phyloP scores from a whole-genome alignment of 225 moss, liverwort and hornwort species.

The Pseudisothecium myosuroides region DNA sequence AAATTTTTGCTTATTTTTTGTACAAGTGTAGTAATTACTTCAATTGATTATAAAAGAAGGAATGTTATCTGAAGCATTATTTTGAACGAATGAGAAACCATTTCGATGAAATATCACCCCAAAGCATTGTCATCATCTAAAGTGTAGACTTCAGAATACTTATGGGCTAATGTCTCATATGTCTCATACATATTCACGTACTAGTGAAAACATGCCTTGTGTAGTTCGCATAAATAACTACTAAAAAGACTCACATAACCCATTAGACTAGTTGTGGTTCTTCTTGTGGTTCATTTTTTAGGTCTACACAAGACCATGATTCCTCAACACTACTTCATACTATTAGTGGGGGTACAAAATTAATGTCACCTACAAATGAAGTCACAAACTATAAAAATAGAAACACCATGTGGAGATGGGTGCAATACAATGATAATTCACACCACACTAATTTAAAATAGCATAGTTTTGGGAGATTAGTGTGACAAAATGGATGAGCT shows the following conservation, averaged over 20 bases:
- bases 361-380: neutral
- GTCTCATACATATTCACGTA: no score
- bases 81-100: neutral
- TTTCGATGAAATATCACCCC: neutral
- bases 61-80: neutral
- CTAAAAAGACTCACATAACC: fast-evolving
- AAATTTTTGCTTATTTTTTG: neutral
- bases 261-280: neutral
- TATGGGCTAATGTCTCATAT: neutral
- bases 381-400: no score
- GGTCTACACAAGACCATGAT: neutral
- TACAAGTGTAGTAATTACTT: neutral
- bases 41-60: neutral
- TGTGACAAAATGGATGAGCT: neutral
- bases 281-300: neutral
- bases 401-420: no score
- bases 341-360: neutral
- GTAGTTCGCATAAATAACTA: fast-evolving
- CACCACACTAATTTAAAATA: neutral
- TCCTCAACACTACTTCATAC: neutral
- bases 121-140: neutral
- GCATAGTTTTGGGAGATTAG: neutral
- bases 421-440: neutral
- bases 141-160: neutral
- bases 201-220: neutral